Conservation (phyloP, 1,139 yeast genomes). For the Candida anutae region DNA sequence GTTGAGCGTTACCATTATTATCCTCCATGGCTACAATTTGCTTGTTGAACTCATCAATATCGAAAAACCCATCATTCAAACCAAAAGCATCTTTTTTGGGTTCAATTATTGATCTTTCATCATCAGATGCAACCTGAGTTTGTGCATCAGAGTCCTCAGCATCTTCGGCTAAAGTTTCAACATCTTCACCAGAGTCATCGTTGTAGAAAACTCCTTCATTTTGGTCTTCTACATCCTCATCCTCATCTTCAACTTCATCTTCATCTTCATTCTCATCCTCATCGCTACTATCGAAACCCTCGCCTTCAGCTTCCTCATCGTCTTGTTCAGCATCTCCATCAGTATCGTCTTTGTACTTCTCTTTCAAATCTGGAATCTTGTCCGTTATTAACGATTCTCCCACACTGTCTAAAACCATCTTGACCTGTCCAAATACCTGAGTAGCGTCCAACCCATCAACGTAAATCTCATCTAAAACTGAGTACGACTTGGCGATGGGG, state of each 20-base stretch:
- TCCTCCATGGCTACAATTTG: constrained; percentile 71
- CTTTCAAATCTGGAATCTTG: constrained; percentile 35
- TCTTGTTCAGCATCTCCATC: constrained; percentile 15
- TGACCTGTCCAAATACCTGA: constrained; percentile 92
- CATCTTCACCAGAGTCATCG: constrained; percentile 13
- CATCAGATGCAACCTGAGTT: constrained; percentile 8
- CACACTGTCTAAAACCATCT: constrained; percentile 69
- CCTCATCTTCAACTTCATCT: constrained; percentile 17
- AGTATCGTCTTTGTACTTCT: constrained; percentile 12
- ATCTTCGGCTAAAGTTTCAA: constrained; percentile 8
- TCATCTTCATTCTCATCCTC: constrained; percentile 13
- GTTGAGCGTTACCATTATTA: constrained; percentile 19
- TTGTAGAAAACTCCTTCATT: constrained; percentile 6
- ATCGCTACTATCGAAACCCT: constrained; percentile 8
- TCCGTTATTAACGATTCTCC: constrained; percentile 49
- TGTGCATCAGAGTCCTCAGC: constrained; percentile 10
- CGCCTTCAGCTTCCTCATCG: constrained; percentile 11
- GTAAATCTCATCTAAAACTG: constrained; percentile 74
- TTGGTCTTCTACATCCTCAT: constrained; percentile 9
- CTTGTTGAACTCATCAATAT: constrained; percentile 77
- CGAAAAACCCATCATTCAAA: constrained; percentile 77
- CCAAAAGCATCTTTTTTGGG: constrained; percentile 50
- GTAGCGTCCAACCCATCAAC: constrained; percentile 83
- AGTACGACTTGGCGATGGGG: constrained; percentile 54
- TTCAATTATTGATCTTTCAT: constrained; percentile 7